phyloP scores from a whole-genome alignment of 805 yeast genomes.

The Saccharomycopsis capsularis region DNA sequence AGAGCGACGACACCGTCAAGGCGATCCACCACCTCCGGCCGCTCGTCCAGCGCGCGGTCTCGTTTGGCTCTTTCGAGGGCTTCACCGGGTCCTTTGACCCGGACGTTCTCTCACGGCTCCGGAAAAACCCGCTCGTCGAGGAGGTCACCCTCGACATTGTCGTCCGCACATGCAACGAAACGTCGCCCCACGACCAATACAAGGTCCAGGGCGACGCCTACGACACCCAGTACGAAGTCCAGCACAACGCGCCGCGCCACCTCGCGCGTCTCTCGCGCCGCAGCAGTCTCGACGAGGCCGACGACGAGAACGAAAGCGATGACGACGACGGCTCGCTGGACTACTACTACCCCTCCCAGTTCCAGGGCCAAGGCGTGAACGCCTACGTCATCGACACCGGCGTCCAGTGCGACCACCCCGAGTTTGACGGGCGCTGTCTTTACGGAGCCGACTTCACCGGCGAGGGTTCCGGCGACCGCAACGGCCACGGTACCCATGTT shows the following conservation, averaged over 20 bases:
- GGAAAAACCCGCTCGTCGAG: slow-evolving; percentile 37
- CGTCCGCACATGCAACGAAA: slow-evolving; percentile 47
- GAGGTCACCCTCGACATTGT: slow-evolving; percentile 62
- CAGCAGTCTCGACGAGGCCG: slow-evolving; percentile 14
- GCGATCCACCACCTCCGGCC: slow-evolving; percentile 34
- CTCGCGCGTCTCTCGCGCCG: slow-evolving; percentile 43
- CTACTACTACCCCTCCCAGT: slow-evolving; percentile 42
- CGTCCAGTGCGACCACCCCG: slow-evolving; percentile 51
- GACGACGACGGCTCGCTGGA: slow-evolving; percentile 26
- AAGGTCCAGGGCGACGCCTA: slow-evolving; percentile 17
- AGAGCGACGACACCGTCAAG: slow-evolving; percentile 17
- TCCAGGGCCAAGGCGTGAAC: slow-evolving; percentile 52
- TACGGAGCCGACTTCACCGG: slow-evolving; percentile 57
- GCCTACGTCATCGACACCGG: slow-evolving; percentile 87
- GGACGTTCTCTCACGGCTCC: slow-evolving; percentile 14
- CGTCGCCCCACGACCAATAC: slow-evolving; percentile 20
- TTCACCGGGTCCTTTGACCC: slow-evolving; percentile 42
- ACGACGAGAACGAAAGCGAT: slow-evolving; percentile 18
- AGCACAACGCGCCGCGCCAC: slow-evolving; percentile 55
- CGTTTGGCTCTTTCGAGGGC: slow-evolving; percentile 47
- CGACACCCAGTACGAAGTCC: slow-evolving; percentile 26
- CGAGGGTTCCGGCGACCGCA: slow-evolving; percentile 58
- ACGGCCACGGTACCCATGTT: slow-evolving; percentile 93
- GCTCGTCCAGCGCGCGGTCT: slow-evolving; percentile 36
- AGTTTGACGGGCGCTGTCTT: slow-evolving; percentile 53